Evolutionary conservation across 129 eudicot genomes (phyloP).

Genomic region (Solidago caesia): DNA sequence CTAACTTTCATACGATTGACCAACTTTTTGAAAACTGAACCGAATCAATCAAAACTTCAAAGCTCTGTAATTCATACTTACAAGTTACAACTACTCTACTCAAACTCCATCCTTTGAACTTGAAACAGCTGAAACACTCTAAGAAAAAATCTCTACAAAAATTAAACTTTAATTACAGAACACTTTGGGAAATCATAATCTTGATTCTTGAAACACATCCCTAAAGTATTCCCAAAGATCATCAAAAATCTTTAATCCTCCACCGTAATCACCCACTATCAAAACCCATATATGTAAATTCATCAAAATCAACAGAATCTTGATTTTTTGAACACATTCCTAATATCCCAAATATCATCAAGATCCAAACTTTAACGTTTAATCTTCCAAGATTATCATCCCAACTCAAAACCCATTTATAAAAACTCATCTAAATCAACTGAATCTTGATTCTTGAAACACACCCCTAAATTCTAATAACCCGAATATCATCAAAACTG

Average conservation of each 20-base stretch:
- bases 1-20: too few species aligned
- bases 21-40: too few species aligned
- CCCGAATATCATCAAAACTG: slow-evolving; percentile 11
- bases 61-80: background rate
- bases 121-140: background rate
- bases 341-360: background rate
- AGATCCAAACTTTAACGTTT: background rate
- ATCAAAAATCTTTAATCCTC: too few species aligned
- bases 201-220: background rate
- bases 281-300: too few species aligned
- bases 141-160: background rate
- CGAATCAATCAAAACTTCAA: background rate
- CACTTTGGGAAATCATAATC: background rate
- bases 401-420: background rate
- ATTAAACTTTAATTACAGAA: slow-evolving; percentile 20
- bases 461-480: background rate
- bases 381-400: slow-evolving; percentile 2
- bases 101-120: background rate
- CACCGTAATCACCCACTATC: too few species aligned
- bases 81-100: background rate
- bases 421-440: background rate
- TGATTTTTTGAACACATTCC: slow-evolving; percentile 14
- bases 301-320: background rate
- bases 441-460: background rate
- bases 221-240: too few species aligned